Conservation (phyloP, 306 rosid genomes). For the Ceratonia siliqua region DNA sequence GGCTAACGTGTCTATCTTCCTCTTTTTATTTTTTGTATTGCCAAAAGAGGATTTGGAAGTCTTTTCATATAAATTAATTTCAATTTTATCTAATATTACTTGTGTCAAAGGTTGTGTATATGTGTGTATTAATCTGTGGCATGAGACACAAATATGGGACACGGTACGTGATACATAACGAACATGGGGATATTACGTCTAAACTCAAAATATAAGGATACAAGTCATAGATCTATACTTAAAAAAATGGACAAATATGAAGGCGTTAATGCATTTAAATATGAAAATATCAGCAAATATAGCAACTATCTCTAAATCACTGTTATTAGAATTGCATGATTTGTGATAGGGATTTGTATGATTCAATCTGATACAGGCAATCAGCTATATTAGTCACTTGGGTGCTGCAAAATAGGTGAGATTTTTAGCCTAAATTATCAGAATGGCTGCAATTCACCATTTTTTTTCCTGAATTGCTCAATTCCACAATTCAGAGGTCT, state of each 20-base stretch:
- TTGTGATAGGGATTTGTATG: neutral
- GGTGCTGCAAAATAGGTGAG: neutral
- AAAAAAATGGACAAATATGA: neutral
- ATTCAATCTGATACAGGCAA: too few species aligned
- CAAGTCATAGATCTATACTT: neutral
- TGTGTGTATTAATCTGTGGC: too few species aligned
- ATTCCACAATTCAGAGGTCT: neutral
- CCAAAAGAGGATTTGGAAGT: neutral
- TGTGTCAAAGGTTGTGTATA: too few species aligned
- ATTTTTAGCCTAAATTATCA: neutral
- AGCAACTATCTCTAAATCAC: too few species aligned
- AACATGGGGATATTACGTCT: neutral
- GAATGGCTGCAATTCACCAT: neutral
- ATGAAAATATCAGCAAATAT: too few species aligned
- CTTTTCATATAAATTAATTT: neutral
- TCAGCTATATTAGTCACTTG: neutral
- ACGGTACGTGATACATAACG: too few species aligned
- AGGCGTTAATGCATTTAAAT: neutral
- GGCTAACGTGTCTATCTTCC: too few species aligned
- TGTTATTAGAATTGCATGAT: neutral
- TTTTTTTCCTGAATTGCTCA: neutral
- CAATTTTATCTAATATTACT: neutral
- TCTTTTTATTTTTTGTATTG: too few species aligned
- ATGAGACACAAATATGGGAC: too few species aligned
- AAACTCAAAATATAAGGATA: neutral